Base-by-base conservation (phyloP, 768 basidiomycete species). In the Xerocomus brunneocitrinus region DNA sequence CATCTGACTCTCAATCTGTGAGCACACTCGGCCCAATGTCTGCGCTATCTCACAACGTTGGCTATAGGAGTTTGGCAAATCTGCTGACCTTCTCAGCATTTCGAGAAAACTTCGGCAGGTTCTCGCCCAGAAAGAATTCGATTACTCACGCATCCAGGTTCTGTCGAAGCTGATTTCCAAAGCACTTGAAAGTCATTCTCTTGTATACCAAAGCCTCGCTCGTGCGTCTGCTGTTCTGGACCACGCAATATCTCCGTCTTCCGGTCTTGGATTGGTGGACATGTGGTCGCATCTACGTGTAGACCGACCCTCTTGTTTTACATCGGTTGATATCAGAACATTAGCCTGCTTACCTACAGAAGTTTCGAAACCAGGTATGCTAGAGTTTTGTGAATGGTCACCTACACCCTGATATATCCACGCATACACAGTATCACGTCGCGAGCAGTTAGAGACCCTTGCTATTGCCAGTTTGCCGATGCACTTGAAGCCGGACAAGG, bases 211-310 rank as follows among this genome's bases (percentile, higher is more conserved):
- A 1, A 48, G 61, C 25, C 61, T 83, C 30, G 60, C 59, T 8
- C 46, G 49, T n/a, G 59, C 67, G 27, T 71, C 72, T 6, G 52
- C 70, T 31, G 60, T 62, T 6, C 71, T 95, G 3, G 72, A 76
- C 35, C 67, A 75, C 5, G 62, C 73, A 3, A 73, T 88, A 14
- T 79, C 79, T 3, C 76, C 84, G 14, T 81, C 82, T 7, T 78
- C 81, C n/a, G 94, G 95, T 4, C 74, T 82, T 25, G 88, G 86
- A 24, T 72, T 94, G 65, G 71, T 79, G 19, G 75, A 84, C 22
- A 80, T 95, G 34, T 95, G 92, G 92, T 72, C 76, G 12, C 67
- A 64, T 6, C 67, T 84, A 50, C 76, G 62, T 10, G 36, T 39
- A 12, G 59, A 60, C 19, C 52, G 49, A 54, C 46, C 41, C 36